Conservation (phyloP, 1,284 basidiomycete genomes). For the Quambalaria eucalypti region DNA sequence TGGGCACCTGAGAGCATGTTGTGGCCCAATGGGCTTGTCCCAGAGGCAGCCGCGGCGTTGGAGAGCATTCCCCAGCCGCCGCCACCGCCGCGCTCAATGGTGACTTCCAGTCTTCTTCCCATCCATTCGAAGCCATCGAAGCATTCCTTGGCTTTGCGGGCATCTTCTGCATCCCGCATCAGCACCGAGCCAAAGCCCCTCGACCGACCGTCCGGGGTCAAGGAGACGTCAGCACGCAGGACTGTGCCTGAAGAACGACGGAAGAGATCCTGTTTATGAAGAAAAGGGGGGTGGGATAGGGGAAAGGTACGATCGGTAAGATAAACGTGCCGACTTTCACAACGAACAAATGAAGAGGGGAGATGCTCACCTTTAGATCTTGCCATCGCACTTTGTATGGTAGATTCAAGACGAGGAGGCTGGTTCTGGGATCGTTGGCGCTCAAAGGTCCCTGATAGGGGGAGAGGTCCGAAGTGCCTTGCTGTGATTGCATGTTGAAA, state of each 20-base stretch:
- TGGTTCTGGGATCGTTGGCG: constrained; percentile 66
- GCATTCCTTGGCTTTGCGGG: constrained; percentile 45
- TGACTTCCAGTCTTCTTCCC: constrained; percentile 38
- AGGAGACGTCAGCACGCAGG: constrained; percentile 47
- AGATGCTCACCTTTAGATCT: constrained; percentile 29
- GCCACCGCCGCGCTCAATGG: neutral
- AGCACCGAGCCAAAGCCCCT: constrained; percentile 41
- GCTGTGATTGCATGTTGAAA: neutral
- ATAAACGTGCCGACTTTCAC: neutral
- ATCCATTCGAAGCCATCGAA: constrained; percentile 48
- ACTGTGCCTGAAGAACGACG: constrained; percentile 47
- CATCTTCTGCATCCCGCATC: constrained; percentile 45
- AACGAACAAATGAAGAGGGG: too few relatives aligned
- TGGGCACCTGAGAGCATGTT: too few relatives aligned
- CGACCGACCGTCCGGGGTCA: constrained; percentile 43
- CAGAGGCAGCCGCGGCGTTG: too few relatives aligned
- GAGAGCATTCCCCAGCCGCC: neutral
- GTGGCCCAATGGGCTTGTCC: too few relatives aligned
- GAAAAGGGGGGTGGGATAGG: constrained; percentile 6
- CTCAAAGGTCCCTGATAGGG: neutral
- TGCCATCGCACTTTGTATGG: constrained; percentile 49
- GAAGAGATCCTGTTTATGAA: constrained; percentile 37
- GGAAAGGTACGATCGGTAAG: too few relatives aligned
- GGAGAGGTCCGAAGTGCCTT: too few relatives aligned
- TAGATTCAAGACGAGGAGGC: constrained; percentile 50